Conservation (phyloP, 768 basidiomycete genomes). For the Leccinum rimulosum region DNA sequence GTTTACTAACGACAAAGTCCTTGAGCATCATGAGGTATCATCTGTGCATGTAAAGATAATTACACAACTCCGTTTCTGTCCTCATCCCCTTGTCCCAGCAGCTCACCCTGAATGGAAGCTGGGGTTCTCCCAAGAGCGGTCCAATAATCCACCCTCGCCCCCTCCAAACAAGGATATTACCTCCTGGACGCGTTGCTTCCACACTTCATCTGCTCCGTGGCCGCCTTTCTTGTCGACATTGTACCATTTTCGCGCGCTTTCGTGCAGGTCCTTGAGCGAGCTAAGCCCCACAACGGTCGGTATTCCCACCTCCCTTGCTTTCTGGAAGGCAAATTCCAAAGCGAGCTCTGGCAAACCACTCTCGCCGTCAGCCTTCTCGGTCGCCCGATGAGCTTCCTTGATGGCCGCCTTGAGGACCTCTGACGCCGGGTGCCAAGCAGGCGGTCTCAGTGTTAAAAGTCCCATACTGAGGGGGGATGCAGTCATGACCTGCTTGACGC, state of each 20-base stretch:
- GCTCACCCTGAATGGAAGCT: conserved; percentile 13
- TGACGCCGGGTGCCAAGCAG: conserved; percentile 82
- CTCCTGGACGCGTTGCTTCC: conserved; percentile 39
- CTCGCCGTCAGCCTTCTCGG: conserved; percentile 40
- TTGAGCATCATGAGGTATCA: no score
- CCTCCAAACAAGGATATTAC: conserved; percentile 45
- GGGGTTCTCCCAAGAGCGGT: conserved; percentile 76
- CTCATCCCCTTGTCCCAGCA: neutral
- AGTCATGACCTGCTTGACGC: conserved; percentile 63
- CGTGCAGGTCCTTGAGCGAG: conserved; percentile 70
- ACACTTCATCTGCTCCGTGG: conserved; percentile 35
- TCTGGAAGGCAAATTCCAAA: conserved; percentile 64
- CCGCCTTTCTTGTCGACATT: conserved; percentile 46
- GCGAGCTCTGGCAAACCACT: conserved; percentile 57
- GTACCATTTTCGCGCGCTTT: conserved; percentile 66
- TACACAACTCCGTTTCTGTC: neutral
- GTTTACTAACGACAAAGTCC: no score
- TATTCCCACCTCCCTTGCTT: conserved; percentile 42
- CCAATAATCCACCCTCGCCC: conserved; percentile 42
- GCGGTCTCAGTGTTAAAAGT: conserved; percentile 56
- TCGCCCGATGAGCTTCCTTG: conserved; percentile 32
- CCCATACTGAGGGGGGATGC: conserved; percentile 89
- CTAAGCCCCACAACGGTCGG: conserved; percentile 76
- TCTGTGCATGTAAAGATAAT: conserved; percentile 24
- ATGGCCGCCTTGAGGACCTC: conserved; percentile 43